Conservation (phyloP, 768 basidiomycete genomes). For the Serendipita sp. region DNA sequence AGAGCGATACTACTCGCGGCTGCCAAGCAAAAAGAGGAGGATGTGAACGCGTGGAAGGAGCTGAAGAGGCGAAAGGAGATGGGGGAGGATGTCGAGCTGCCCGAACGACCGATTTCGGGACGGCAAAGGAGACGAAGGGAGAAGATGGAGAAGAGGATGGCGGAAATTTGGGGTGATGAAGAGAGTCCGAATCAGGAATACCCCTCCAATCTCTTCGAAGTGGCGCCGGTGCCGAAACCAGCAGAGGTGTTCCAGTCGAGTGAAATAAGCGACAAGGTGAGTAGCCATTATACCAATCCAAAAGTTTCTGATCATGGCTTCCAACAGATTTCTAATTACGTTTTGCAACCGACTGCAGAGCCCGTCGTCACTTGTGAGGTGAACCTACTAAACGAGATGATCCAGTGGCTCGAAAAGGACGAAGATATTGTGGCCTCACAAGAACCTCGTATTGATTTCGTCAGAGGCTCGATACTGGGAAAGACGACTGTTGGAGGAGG, state of each 20-base stretch:
- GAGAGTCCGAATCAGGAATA: neutral
- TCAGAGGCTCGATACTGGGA: conserved; percentile 11
- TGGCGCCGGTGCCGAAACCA: neutral
- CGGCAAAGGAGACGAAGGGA: neutral
- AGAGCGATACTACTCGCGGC: neutral
- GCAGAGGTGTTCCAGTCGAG: neutral
- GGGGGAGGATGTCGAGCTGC: neutral
- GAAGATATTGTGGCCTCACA: conserved; percentile 8
- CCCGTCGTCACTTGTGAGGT: conserved; percentile 11
- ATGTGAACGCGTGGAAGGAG: neutral
- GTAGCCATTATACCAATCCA: neutral
- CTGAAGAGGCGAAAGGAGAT: neutral
- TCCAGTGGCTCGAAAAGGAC: conserved; percentile 10
- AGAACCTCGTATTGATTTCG: conserved; percentile 11
- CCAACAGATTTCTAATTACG: neutral
- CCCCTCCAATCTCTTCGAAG: neutral
- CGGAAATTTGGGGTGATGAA: neutral
- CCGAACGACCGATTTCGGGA: neutral
- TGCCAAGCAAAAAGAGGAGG: neutral
- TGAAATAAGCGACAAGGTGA: neutral
- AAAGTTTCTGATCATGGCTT: neutral
- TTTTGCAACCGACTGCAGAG: conserved; percentile 9
- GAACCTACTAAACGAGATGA: conserved; percentile 8
- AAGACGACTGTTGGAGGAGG: conserved; percentile 11
- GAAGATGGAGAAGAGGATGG: neutral